Evolutionary conservation across 495 filamentous ascomycete genomes (phyloP).

Genomic region (Staphylotrichum longicolle): DNA sequence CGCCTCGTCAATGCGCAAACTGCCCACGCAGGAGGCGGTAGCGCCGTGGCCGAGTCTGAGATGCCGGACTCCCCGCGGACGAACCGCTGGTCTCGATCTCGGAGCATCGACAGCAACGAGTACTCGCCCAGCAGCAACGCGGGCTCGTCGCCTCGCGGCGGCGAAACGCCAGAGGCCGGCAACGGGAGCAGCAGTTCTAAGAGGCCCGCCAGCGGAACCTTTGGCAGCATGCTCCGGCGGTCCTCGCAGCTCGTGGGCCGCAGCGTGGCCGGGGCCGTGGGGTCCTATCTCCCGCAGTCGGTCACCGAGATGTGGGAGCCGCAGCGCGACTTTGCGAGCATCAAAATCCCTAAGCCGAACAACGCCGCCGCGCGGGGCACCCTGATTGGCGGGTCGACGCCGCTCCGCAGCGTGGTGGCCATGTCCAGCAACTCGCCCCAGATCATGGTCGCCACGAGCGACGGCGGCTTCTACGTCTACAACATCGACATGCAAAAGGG

Average conservation of each 20-base stretch:
- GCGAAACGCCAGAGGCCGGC: conserved; percentile 40
- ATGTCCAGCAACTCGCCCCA: conserved; percentile 91
- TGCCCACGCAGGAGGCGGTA: not conserved
- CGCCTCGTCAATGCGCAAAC: conserved; percentile 52
- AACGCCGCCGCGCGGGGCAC: conserved; percentile 35
- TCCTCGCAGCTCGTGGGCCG: conserved; percentile 95
- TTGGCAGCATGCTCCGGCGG: conserved; percentile 90
- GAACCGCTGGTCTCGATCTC: conserved; percentile 48
- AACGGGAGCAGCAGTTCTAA: conserved; percentile 27
- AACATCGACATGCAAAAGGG: conserved; percentile 93
- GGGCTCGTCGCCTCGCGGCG: conserved; percentile 40
- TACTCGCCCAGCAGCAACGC: conserved; percentile 44
- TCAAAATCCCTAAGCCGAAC: conserved; percentile 76
- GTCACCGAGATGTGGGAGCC: conserved; percentile 99
- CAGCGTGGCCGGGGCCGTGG: conserved; percentile 80
- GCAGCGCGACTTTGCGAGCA: conserved; percentile 89
- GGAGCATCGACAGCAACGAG: conserved; percentile 49
- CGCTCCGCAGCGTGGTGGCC: conserved; percentile 81
- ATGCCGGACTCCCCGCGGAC: conserved; percentile 38
- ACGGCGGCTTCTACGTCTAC: conserved; percentile 91
- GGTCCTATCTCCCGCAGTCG: conserved; percentile 84
- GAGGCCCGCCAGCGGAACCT: conserved; percentile 59
- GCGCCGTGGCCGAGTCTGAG: conserved; percentile 18
- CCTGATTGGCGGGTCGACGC: conserved; percentile 28
- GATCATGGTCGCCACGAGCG: conserved; percentile 96